A percentile compares a stretch with the other conserved stretches of the same genome.
These are phyloP conservation scores for Boletales sp. DNA, from an alignment of 768 basidiomycete genomes.

Conservation along the genomic window DNA sequence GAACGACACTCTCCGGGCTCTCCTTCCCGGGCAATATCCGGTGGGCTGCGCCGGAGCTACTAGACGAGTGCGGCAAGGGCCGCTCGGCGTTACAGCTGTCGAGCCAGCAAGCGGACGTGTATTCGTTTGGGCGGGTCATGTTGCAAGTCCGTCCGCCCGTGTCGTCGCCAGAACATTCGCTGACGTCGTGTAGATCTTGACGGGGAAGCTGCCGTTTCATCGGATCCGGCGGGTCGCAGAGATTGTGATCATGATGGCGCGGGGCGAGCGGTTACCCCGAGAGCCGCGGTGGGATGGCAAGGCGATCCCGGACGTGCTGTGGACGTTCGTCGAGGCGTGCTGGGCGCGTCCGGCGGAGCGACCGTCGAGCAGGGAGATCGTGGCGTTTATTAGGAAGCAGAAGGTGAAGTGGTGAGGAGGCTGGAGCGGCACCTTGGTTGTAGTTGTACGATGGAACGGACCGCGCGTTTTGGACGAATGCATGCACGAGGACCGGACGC, in stretches of 20 bases:
- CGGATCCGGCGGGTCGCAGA: conserved; percentile 14
- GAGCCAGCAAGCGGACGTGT: conserved; percentile 19
- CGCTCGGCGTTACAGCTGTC: conserved; percentile 2
- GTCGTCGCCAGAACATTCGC: neutral
- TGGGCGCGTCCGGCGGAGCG: conserved; percentile 18
- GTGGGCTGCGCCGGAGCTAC: conserved; percentile 29
- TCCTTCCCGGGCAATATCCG: conserved; percentile 24
- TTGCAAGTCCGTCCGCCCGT: conserved; percentile 25
- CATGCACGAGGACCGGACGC: too few relatives aligned
- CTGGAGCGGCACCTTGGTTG: too few relatives aligned
- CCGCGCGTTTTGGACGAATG: too few relatives aligned
- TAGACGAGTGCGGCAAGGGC: conserved; percentile 1
- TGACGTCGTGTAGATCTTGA: conserved; percentile 14
- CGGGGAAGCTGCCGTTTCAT: conserved; percentile 25
- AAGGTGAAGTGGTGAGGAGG: too few relatives aligned
- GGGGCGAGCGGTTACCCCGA: conserved; percentile 4
- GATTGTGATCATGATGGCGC: conserved; percentile 22
- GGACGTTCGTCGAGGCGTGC: conserved; percentile 21
- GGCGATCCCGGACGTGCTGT: conserved; percentile 19
- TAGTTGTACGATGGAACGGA: too few relatives aligned
- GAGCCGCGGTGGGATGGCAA: conserved; percentile 21
- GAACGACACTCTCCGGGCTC: neutral
- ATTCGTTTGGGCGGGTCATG: conserved; percentile 30
- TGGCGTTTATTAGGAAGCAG: conserved; percentile 13
- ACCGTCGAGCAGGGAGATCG: conserved; percentile 12